Conservation (phyloP, 352 stramenopile genomes). For the Phytophthora citrophthora region DNA sequence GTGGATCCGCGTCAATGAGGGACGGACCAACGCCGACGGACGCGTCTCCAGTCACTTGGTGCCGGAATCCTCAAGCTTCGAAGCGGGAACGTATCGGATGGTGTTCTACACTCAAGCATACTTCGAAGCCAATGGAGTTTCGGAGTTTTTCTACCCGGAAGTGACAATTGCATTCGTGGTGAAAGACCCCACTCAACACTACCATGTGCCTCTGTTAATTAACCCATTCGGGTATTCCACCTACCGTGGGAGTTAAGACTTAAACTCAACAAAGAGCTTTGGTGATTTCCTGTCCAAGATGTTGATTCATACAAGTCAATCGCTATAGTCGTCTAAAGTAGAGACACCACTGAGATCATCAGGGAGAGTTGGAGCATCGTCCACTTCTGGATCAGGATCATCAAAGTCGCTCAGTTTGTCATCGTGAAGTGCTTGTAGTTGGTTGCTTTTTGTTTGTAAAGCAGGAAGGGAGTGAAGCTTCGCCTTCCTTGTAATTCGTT, state of each 20-base stretch:
- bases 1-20: constrained; percentile 50
- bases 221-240: constrained; percentile 92
- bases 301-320: background rate
- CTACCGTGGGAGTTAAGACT: constrained; percentile 82
- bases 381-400: constrained; percentile 63
- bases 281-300: background rate
- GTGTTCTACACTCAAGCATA: constrained; percentile 85
- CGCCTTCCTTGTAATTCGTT: constrained; percentile 2
- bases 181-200: constrained; percentile 77
- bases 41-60: constrained; percentile 55
- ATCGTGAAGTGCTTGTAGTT: background rate
- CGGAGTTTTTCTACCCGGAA: constrained; percentile 88
- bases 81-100: constrained; percentile 73
- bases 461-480: constrained; percentile 20
- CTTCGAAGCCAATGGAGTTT: constrained; percentile 68
- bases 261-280: background rate
- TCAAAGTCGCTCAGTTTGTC: constrained; percentile 59
- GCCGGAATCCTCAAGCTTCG: constrained; percentile 44
- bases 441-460: constrained; percentile 8
- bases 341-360: constrained; percentile 48
- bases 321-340: constrained; percentile 24
- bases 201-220: constrained; percentile 90
- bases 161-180: constrained; percentile 85
- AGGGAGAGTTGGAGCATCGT: constrained; percentile 51
- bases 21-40: constrained; percentile 81